phyloP scores from a whole-genome alignment of 148 eudicot genomes.

The Pouteria glomerata region DNA sequence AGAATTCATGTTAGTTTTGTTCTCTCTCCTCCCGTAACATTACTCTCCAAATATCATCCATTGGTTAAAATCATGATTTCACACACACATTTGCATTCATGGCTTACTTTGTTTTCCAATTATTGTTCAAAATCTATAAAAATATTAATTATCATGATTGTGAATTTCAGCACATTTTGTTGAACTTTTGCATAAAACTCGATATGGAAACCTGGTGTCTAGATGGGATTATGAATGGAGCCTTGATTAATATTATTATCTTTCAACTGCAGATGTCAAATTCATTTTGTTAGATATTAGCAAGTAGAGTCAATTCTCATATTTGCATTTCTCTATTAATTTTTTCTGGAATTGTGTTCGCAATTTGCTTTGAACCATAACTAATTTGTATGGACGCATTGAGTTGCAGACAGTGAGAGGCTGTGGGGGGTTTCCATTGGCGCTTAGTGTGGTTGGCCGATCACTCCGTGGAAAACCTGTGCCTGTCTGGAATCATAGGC shows the following conservation, averaged over 20 bases:
- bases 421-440: conserved; percentile 20
- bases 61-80: background rate
- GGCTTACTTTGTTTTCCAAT: background rate
- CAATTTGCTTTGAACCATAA: background rate
- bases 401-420: conserved; percentile 22
- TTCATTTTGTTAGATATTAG: background rate
- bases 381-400: background rate
- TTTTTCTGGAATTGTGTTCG: background rate
- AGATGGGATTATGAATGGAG: background rate
- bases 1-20: too few species aligned
- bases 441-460: conserved; percentile 21
- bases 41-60: background rate
- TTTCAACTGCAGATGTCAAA: background rate
- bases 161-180: background rate
- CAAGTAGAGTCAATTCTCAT: background rate
- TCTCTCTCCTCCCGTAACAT: too few species aligned
- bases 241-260: background rate
- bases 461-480: conserved; percentile 18
- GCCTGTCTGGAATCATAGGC: conserved; percentile 12
- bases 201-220: background rate
- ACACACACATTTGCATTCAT: background rate
- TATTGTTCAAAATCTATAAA: conserved; percentile 13
- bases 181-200: background rate
- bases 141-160: conserved; percentile 5
- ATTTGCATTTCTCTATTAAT: background rate